A percentile compares a stretch with the other conserved stretches of the same genome.
Evolutionary conservation across 2,329 filamentous ascomycete species (phyloP).

Genomic region (Mycosphaerella sp.): DNA sequence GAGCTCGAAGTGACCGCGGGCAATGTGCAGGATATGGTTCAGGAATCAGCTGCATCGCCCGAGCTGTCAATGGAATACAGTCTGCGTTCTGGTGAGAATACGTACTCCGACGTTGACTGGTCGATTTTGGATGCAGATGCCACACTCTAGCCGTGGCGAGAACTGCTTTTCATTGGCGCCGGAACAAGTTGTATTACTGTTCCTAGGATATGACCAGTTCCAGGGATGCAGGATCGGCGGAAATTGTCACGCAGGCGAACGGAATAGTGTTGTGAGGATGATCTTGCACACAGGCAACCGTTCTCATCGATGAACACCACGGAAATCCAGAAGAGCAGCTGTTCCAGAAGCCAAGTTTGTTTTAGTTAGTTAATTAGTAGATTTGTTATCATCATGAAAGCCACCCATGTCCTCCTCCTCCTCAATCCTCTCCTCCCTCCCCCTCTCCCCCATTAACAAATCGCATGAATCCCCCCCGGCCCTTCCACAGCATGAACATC

Average conservation of each 20-base stretch:
- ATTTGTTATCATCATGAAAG: too few species aligned
- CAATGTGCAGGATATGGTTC: neutral
- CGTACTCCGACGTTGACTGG: conserved; percentile 5
- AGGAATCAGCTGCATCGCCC: neutral
- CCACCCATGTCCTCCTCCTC: too few species aligned
- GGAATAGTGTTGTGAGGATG: too few species aligned
- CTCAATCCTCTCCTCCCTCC: too few species aligned
- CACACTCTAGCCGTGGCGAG: neutral
- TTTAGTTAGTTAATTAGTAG: too few species aligned
- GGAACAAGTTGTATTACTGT: neutral
- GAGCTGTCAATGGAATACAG: neutral
- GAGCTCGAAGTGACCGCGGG: neutral
- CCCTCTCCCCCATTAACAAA: too few species aligned
- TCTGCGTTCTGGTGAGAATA: neutral
- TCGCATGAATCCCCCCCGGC: too few species aligned
- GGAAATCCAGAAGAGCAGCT: too few species aligned
- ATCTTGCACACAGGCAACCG: too few species aligned
- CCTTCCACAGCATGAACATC: neutral
- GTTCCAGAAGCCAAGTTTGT: too few species aligned
- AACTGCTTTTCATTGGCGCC: neutral
- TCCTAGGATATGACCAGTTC: neutral
- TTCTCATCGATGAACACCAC: too few species aligned
- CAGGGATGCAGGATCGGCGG: neutral
- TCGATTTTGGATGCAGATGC: neutral
- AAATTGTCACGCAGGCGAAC: neutral